These are phyloP conservation scores for Penicillium cinerascens DNA, from an alignment of 495 filamentous ascomycete genomes.

Conservation along the genomic window DNA sequence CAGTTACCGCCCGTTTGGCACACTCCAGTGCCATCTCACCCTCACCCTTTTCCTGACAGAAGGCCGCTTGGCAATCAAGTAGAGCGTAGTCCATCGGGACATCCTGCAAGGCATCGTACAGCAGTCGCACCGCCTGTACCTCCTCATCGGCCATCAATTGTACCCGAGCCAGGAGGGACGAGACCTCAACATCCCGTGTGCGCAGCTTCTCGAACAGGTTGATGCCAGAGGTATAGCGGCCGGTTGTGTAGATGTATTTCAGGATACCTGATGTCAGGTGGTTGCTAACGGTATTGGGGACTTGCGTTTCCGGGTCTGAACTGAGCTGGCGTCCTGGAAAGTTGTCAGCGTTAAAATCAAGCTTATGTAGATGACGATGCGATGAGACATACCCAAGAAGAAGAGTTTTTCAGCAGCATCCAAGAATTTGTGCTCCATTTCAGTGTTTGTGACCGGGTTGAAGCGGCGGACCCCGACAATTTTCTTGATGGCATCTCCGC, in stretches of 20 bases:
- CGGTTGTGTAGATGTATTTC: conserved; percentile 96
- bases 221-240: conserved; percentile 90
- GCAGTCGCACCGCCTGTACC: conserved; percentile 82
- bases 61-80: conserved; percentile 90
- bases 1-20: conserved; percentile 88
- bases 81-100: conserved; percentile 95
- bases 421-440: conserved; percentile 93
- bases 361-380: not conserved
- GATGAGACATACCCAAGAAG: conserved; percentile 65
- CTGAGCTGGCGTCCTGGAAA: conserved; percentile 83
- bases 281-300: conserved; percentile 95
- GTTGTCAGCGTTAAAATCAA: conserved; percentile 19
- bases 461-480: conserved; percentile 93
- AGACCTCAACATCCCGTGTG: conserved; percentile 85
- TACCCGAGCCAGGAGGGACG: conserved; percentile 85
- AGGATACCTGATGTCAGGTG: conserved; percentile 87
- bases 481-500: conserved; percentile 84
- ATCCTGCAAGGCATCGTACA: conserved; percentile 84
- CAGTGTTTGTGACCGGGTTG: conserved; percentile 95
- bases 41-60: conserved; percentile 82
- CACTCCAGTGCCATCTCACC: conserved; percentile 85
- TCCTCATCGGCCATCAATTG: conserved; percentile 93
- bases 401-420: conserved; percentile 93
- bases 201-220: conserved; percentile 97
- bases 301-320: conserved; percentile 95